Conservation (phyloP, 495 filamentous ascomycete genomes). For the Neurospora africana region DNA sequence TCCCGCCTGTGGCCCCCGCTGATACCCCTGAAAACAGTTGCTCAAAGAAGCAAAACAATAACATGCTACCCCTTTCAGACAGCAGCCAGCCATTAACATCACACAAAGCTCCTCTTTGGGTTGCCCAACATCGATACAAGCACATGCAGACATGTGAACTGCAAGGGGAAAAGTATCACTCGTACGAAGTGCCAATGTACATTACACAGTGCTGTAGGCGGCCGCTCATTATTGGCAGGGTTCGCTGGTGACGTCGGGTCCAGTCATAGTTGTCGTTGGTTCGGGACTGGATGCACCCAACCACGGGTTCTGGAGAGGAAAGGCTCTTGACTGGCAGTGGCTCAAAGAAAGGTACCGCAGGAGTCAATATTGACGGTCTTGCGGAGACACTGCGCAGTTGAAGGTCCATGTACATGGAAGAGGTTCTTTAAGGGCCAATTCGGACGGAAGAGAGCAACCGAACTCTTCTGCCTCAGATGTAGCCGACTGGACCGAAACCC, state of each 20-base stretch:
- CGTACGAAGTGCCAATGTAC: neutral
- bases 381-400: too few species aligned
- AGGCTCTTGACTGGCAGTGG: neutral
- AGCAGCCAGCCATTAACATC: neutral
- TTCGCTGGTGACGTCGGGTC: neutral
- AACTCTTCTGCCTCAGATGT: neutral
- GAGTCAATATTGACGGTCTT: neutral
- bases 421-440: neutral
- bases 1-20: neutral
- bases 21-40: neutral
- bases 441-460: neutral
- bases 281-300: neutral
- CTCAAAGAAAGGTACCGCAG: neutral
- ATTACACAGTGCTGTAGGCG: neutral
- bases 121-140: neutral
- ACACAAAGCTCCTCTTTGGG: neutral
- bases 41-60: neutral
- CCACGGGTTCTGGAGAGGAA: neutral
- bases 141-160: neutral
- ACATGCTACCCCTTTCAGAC: neutral
- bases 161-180: neutral
- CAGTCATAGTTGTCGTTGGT: neutral
- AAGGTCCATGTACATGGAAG: neutral
- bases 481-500: neutral
- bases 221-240: neutral